Evolutionary conservation across 1,139 yeast species (phyloP).

Genomic region (Arxiozyma slooffiae): DNA sequence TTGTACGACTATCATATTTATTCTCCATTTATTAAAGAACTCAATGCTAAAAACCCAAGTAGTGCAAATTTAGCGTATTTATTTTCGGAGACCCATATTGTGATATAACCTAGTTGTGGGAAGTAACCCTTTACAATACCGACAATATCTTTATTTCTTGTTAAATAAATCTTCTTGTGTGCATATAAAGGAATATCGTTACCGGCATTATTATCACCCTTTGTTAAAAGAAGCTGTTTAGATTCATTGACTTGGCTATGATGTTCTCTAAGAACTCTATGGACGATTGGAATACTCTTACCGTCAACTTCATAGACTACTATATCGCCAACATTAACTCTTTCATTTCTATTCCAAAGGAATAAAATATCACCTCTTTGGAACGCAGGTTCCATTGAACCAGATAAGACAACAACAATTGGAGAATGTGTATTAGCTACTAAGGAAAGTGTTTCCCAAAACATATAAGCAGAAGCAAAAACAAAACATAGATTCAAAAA

Average conservation of each 20-base stretch:
- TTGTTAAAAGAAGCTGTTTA: slow-evolving; percentile 74
- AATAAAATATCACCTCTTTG: slow-evolving; percentile 93
- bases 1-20: background rate
- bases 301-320: slow-evolving; percentile 87
- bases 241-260: slow-evolving; percentile 18
- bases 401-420: slow-evolving; percentile 90
- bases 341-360: slow-evolving; percentile 72
- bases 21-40: slow-evolving; percentile 25
- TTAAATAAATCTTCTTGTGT: slow-evolving; percentile 62
- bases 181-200: slow-evolving; percentile 86
- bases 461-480: slow-evolving; percentile 79
- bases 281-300: slow-evolving; percentile 87
- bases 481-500: slow-evolving; percentile 66
- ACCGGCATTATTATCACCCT: slow-evolving; percentile 91
- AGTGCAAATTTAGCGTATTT: slow-evolving; percentile 27
- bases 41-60: slow-evolving; percentile 25
- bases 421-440: slow-evolving; percentile 84
- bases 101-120: slow-evolving; percentile 87
- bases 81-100: slow-evolving; percentile 87
- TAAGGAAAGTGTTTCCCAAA: slow-evolving; percentile 78
- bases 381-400: slow-evolving; percentile 99
- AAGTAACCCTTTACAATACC: slow-evolving; percentile 88
- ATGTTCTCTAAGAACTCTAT: slow-evolving; percentile 72
- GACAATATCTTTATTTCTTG: slow-evolving; percentile 65
- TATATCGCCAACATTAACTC: slow-evolving; percentile 78